These are phyloP conservation scores for Elsinoe australis DNA, from an alignment of 2,329 filamentous ascomycete species.

Conservation along the genomic window DNA sequence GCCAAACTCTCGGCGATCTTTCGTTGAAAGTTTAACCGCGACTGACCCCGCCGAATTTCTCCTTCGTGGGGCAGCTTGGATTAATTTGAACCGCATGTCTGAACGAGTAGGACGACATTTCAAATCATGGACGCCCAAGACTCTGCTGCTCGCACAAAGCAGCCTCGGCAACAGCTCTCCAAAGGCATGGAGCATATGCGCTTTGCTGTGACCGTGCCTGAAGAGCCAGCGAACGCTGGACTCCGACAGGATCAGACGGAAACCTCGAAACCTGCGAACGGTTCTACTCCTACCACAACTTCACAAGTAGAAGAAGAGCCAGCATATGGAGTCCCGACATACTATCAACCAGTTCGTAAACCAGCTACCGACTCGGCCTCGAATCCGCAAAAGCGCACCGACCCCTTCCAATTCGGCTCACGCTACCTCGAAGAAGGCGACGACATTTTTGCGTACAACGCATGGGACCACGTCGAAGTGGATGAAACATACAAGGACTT, in stretches of 20 bases:
- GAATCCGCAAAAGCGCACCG: conserved; percentile 75
- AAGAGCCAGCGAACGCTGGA: conserved; percentile 26
- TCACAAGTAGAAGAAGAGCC: conserved; percentile 28
- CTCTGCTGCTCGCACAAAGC: conserved; percentile 24
- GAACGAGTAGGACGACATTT: too few species aligned
- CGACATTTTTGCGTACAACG: conserved; percentile 94
- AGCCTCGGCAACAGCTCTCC: conserved; percentile 39
- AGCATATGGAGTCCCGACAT: conserved; percentile 45
- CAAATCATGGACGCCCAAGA: too few species aligned
- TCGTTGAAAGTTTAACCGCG: neutral
- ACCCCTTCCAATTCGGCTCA: conserved; percentile 93
- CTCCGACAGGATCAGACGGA: conserved; percentile 15
- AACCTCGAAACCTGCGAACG: conserved; percentile 7
- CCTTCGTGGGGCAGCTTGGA: too few species aligned
- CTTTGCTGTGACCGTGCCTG: conserved; percentile 38
- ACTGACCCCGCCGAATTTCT: too few species aligned
- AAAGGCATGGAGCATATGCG: conserved; percentile 49
- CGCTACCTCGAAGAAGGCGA: conserved; percentile 76
- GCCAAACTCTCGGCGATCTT: neutral
- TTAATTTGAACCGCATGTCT: too few species aligned
- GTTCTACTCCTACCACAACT: neutral
- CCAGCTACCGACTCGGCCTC: conserved; percentile 55
- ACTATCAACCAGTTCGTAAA: conserved; percentile 39
- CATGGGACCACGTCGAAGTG: conserved; percentile 96
- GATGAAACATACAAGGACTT: conserved; percentile 83